Evolutionary conservation across 352 stramenopile genomes (phyloP).

Genomic region (Aphanomyces astaci): DNA sequence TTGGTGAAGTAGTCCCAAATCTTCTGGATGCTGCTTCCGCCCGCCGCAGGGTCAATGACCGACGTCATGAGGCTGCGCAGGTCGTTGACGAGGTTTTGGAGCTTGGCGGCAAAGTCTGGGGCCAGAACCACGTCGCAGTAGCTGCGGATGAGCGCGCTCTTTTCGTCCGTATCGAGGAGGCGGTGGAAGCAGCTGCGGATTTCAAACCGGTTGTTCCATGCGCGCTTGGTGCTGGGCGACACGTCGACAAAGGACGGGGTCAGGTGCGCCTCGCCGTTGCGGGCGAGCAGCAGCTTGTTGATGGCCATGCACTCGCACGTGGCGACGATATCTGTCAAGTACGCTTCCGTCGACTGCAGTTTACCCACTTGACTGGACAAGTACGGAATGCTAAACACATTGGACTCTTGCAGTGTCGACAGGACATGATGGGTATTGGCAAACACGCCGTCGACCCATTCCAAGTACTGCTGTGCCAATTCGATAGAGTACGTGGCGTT

Average conservation of each 20-base stretch:
- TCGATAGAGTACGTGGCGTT: not conserved
- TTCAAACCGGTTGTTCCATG: constrained; percentile 17
- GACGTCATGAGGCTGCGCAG: not conserved
- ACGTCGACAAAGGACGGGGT: constrained; percentile 6
- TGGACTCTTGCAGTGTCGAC: constrained; percentile 4
- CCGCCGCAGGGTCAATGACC: not conserved
- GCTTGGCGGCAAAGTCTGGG: constrained; percentile 5
- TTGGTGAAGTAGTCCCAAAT: constrained; percentile 17
- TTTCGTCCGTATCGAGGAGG: not conserved
- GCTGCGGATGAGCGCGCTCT: not conserved
- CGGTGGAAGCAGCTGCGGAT: constrained; percentile 22
- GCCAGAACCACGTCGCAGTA: constrained; percentile 21
- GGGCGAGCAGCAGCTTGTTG: constrained; percentile 7
- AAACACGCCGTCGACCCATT: constrained; percentile 11
- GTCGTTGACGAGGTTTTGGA: constrained; percentile 11
- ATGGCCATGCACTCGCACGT: constrained; percentile 21
- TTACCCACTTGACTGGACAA: not conserved
- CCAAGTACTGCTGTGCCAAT: constrained; percentile 7
- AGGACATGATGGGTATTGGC: not conserved
- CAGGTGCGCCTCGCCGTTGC: not conserved
- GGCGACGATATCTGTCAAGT: not conserved
- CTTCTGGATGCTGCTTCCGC: not conserved
- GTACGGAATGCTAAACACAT: constrained; percentile 17
- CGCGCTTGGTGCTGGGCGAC: not conserved
- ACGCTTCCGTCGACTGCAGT: constrained; percentile 4